Conservation (phyloP, 2,329 filamentous ascomycete genomes). For the Botrytis tulipae region DNA sequence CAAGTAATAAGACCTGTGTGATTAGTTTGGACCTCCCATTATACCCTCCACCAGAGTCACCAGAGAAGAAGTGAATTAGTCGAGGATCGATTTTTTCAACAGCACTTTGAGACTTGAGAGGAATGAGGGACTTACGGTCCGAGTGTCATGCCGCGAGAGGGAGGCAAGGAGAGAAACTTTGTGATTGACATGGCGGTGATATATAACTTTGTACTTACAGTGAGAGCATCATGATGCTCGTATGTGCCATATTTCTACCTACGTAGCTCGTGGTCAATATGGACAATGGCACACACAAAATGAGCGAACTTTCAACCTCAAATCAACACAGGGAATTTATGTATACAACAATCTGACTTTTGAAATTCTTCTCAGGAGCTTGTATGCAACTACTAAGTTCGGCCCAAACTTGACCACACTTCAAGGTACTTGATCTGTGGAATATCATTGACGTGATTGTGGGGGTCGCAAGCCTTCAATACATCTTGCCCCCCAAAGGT, state of each 20-base stretch:
- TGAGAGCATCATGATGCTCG: neutral
- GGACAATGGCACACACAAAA: neutral
- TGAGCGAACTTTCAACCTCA: neutral
- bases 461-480: neutral
- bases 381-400: too few relatives aligned
- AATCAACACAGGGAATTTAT: neutral
- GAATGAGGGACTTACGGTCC: neutral
- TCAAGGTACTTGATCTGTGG: neutral
- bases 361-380: too few relatives aligned
- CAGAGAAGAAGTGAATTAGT: neutral
- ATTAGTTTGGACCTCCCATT: neutral
- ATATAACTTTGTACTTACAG: neutral
- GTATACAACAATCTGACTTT: neutral
- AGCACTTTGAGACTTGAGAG: neutral
- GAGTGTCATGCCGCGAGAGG: neutral
- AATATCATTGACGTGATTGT: neutral
- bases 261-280: rapidly evolving
- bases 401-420: too few relatives aligned
- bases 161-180: neutral
- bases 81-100: rapidly evolving
- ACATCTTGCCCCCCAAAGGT: neutral
- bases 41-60: neutral
- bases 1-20: neutral
- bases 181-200: too few relatives aligned
- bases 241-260: neutral